Evolutionary conservation across 2,329 filamentous ascomycete species (phyloP).

Genomic region (Beauveria bassiana): DNA sequence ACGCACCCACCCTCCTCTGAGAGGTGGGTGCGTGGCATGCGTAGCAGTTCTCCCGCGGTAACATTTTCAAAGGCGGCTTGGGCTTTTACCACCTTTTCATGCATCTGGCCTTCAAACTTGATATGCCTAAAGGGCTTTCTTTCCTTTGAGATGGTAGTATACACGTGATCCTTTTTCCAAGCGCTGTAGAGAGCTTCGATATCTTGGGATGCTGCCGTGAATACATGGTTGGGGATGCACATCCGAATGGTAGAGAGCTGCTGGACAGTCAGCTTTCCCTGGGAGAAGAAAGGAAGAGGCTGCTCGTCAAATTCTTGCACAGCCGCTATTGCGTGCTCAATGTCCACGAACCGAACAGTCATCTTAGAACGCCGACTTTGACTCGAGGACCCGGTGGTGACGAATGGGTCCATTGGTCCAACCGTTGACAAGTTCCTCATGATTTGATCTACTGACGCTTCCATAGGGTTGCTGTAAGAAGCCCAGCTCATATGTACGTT

Average conservation of each 20-base stretch:
- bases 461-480: not conserved
- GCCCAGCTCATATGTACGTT: not conserved
- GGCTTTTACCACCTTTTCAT: not conserved
- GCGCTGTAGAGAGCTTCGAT: not conserved
- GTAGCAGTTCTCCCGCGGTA: not conserved
- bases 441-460: not conserved
- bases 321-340: not conserved
- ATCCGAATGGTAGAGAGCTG: conserved; percentile 1
- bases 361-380: conserved; percentile 2
- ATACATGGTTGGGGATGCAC: not conserved
- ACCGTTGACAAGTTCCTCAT: not conserved
- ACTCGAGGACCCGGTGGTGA: not conserved
- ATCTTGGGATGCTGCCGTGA: not conserved
- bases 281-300: not conserved
- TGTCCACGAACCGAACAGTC: not conserved
- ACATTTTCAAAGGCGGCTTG: not conserved
- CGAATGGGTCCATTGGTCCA: conserved; percentile 1
- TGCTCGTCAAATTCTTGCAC: not conserved
- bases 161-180: not conserved
- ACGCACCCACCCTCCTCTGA: too few relatives aligned
- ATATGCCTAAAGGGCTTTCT: not conserved
- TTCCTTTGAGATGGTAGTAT: not conserved
- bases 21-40: too few relatives aligned
- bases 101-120: not conserved
- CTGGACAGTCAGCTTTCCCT: conserved; percentile 7